Conservation (phyloP, 495 filamentous ascomycete genomes). For the Saxispiralis lemnorum region DNA sequence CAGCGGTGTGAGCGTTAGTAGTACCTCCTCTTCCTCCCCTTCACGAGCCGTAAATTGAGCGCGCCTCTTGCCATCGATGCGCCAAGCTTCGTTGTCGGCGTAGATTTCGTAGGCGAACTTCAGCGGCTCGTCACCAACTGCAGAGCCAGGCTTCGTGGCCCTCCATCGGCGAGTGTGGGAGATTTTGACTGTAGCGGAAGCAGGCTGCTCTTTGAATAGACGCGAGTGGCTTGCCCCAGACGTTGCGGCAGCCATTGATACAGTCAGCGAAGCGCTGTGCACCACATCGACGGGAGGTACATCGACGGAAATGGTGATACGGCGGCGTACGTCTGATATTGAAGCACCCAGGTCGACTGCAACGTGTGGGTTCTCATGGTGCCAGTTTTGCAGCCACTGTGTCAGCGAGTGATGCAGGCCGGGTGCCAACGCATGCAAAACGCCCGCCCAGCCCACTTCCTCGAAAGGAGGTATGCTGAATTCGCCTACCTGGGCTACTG, state of each 20-base stretch:
- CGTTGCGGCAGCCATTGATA: conserved; percentile 23
- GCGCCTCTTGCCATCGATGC: conserved; percentile 63
- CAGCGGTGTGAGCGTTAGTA: conserved; percentile 60
- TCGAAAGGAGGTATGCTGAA: conserved; percentile 17
- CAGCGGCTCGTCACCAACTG: conserved; percentile 26
- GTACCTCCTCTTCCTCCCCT: conserved; percentile 32
- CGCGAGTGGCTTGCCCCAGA: conserved; percentile 25
- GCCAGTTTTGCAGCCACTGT: conserved; percentile 23
- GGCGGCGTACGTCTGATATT: conserved; percentile 8
- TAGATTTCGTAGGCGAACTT: conserved; percentile 76
- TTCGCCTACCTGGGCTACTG: conserved; percentile 15
- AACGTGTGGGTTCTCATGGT: conserved; percentile 14
- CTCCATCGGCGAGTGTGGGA: conserved; percentile 70
- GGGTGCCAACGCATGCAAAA: conserved; percentile 17
- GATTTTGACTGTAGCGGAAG: conserved; percentile 53
- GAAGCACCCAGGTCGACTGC: conserved; percentile 1
- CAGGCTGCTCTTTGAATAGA: conserved; percentile 46
- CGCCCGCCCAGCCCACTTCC: conserved; percentile 20
- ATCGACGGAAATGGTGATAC: conserved; percentile 59
- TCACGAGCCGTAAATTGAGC: conserved; percentile 52
- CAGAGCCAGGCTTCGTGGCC: conserved; percentile 16
- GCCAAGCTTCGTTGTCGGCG: conserved; percentile 59
- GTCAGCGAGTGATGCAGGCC: conserved; percentile 10
- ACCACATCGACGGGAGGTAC: conserved; percentile 74
- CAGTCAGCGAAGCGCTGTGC: conserved; percentile 58